phyloP scores from a whole-genome alignment of 192 early-diverging fungal genomes.

The Fimicolochytrium jonesii region DNA sequence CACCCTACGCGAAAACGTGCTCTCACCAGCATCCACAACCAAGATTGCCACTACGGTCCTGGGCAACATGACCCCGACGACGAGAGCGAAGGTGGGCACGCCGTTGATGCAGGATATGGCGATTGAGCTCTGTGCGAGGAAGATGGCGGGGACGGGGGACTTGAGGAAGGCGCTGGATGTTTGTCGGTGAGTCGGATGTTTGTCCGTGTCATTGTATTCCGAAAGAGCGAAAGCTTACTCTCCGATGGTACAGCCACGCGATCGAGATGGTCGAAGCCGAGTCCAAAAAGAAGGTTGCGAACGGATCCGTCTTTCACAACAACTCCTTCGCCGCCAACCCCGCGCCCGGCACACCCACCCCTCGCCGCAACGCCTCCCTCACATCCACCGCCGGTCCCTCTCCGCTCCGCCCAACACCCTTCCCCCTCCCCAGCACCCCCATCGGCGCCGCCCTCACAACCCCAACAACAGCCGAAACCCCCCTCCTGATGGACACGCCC shows the following conservation, averaged over 20 bases:
- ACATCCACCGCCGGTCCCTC: too few species aligned
- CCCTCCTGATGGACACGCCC: background rate
- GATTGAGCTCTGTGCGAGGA: conserved; percentile 88
- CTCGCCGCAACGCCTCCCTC: too few species aligned
- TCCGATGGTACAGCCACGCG: conserved; percentile 56
- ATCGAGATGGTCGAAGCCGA: conserved; percentile 79
- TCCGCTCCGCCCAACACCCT: background rate
- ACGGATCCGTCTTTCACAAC: too few species aligned
- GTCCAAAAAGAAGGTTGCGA: conserved; percentile 36
- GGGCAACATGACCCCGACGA: background rate
- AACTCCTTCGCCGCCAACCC: too few species aligned
- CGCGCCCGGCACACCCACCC: too few species aligned
- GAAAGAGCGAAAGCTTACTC: background rate
- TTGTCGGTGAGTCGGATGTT: conserved; percentile 26
- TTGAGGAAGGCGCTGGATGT: conserved; percentile 42
- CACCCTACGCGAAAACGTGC: too few species aligned
- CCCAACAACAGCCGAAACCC: background rate
- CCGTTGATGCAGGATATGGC: conserved; percentile 78
- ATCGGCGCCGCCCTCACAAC: too few species aligned
- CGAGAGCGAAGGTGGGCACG: background rate
- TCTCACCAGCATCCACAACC: conserved; percentile 3
- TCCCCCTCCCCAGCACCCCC: background rate
- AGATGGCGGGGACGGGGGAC: conserved; percentile 79
- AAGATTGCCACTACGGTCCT: background rate
- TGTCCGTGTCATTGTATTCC: background rate